phyloP scores from a whole-genome alignment of 257 asterid species.

The Verbena officinalis region DNA sequence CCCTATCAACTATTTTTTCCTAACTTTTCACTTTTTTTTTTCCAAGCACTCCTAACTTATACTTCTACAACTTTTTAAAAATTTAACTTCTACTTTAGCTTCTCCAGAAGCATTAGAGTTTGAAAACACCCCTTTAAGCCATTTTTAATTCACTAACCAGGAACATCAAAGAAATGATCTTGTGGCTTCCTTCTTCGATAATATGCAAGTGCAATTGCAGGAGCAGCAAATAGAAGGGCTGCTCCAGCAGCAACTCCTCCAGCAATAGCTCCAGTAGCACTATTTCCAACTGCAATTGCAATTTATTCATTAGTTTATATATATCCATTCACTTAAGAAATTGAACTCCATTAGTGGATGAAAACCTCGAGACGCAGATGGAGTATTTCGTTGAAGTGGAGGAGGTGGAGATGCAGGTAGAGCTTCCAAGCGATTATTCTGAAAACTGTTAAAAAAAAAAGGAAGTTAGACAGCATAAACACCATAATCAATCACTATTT shows the following conservation, averaged over 20 bases:
- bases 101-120: too few relatives aligned
- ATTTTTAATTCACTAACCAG: constrained; percentile 43
- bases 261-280: constrained; percentile 57
- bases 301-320: constrained; percentile 20
- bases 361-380: constrained; percentile 51
- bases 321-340: constrained; percentile 7
- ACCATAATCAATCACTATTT: constrained; percentile 17
- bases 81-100: too few relatives aligned
- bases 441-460: constrained; percentile 57
- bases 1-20: too few relatives aligned
- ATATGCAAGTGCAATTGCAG: constrained; percentile 55
- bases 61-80: too few relatives aligned
- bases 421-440: constrained; percentile 46
- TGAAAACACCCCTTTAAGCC: neutral
- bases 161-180: constrained; percentile 56
- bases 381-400: constrained; percentile 54
- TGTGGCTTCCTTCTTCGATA: constrained; percentile 46
- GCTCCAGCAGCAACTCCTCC: constrained; percentile 61
- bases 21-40: too few relatives aligned
- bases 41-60: too few relatives aligned
- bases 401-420: constrained; percentile 81
- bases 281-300: constrained; percentile 45
- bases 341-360: constrained; percentile 5
- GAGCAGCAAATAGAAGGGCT: constrained; percentile 54
- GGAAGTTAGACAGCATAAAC: constrained; percentile 35